Percentiles rank a stretch among this genome's conserved stretches.
phyloP scores from a whole-genome alignment of 2,329 filamentous ascomycete genomes.

The Neofusicoccum laricinum region DNA sequence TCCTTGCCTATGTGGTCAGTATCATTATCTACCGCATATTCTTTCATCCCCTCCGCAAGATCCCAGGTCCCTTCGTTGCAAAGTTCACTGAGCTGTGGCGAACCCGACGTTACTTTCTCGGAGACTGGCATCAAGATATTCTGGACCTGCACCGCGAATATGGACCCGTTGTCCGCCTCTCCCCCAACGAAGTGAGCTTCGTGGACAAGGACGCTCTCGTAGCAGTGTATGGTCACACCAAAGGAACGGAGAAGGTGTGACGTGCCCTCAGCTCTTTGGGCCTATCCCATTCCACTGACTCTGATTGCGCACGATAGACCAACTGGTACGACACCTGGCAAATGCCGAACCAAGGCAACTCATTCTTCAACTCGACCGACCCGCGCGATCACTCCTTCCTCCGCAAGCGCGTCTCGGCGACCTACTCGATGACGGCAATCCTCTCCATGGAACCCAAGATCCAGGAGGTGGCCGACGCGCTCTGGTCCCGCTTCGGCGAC shows the following conservation, averaged over 20 bases:
- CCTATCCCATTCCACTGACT: not conserved
- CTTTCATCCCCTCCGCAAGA: slow-evolving; percentile 43
- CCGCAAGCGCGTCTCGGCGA: not conserved
- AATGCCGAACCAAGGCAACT: not conserved
- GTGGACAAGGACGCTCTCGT: slow-evolving; percentile 36
- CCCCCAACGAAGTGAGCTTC: slow-evolving; percentile 43
- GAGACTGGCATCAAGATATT: slow-evolving; percentile 28
- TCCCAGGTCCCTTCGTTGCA: slow-evolving; percentile 41
- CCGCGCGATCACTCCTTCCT: not conserved
- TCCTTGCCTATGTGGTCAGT: slow-evolving; percentile 18
- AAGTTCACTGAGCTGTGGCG: slow-evolving; percentile 22
- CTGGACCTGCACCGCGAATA: slow-evolving; percentile 39
- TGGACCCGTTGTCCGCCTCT: slow-evolving; percentile 42
- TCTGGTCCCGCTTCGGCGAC: slow-evolving; percentile 43
- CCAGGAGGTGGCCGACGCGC: not conserved
- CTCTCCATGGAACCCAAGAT: not conserved
- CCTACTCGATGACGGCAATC: not conserved
- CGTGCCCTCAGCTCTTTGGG: no score
- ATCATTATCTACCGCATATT: slow-evolving; percentile 36
- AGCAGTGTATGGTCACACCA: slow-evolving; percentile 31
- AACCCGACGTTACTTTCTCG: not conserved
- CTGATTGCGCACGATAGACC: not conserved
- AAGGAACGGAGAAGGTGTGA: slow-evolving; percentile 23
- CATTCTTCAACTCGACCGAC: not conserved
- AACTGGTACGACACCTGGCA: not conserved